Base-by-base conservation (phyloP, 2,329 filamentous ascomycete genomes). In the Penicillium crustosum region DNA sequence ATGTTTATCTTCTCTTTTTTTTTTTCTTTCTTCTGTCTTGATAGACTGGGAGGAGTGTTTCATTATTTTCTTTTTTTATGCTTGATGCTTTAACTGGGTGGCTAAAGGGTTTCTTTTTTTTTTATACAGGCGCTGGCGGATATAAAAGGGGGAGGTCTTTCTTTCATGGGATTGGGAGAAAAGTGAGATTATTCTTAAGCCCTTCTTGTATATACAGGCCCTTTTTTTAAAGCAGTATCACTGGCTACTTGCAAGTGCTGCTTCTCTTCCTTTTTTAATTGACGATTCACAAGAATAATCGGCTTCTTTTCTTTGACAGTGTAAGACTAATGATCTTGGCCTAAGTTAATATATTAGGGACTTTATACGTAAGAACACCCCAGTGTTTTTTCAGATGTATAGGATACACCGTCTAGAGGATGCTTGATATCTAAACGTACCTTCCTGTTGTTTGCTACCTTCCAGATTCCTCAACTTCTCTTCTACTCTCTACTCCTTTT, bases 31-130 rank as follows among this genome's bases (percentile, higher is more conserved):
- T 65, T 64, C 66, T 63, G 66, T 69, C 65, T 66, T 62, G 65
- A 73, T 74, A 74, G 72, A 74, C 68, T 61, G 66, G 62, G 69
- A 66, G 60, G 57, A 53, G 42, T 53, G 49, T 49, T 53, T 53
- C 31, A 33, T 54, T 66, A 60, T 52, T 51, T 4, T 53, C 33
- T 57, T 60, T 59, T 66, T 66, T 60, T 63, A 53, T 57, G 47
- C 53, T 51, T 55, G 31, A 56, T 44, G 53, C n/a, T 56, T 44
- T 27, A 47, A 64, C 58, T 66, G 65, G 65, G 61, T 68, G 68
- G 55, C 55, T 67, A 62, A 49, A 63, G 66, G 64, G 52, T 53
- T 48, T 48, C 19, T 19, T 21, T 61, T 49, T 49, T 55, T 57
- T 65, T 58, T 44, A 59, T 61, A 58, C 53, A 58, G 64, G 63